phyloP scores from a whole-genome alignment of 176 grass and related monocot species.

The Chloris gayana region DNA sequence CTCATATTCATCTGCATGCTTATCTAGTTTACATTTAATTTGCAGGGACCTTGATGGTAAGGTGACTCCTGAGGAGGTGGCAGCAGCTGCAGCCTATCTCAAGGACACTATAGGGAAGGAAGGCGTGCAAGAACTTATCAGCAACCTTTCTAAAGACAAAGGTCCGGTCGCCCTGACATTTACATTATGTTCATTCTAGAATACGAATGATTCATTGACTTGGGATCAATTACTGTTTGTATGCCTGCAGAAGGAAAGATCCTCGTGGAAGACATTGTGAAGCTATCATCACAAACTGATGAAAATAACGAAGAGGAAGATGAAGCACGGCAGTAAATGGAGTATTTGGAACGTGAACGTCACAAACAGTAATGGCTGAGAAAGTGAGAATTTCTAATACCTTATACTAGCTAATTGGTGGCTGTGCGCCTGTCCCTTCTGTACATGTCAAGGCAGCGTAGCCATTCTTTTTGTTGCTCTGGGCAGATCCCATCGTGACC shows the following conservation, averaged over 20 bases:
- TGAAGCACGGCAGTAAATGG: conserved; percentile 42
- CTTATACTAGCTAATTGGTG: conserved; percentile 15
- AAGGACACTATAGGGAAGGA: conserved; percentile 82
- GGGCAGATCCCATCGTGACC: neutral
- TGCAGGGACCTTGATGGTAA: conserved; percentile 87
- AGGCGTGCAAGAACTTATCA: conserved; percentile 82
- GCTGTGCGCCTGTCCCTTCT: conserved; percentile 7
- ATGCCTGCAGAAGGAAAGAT: conserved; percentile 77
- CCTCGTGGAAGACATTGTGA: conserved; percentile 88
- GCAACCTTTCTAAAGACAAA: conserved; percentile 87
- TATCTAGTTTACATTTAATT: conserved; percentile 32
- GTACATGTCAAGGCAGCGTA: conserved; percentile 8
- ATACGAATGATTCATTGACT: neutral
- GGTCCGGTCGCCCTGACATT: conserved; percentile 36
- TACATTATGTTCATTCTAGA: neutral
- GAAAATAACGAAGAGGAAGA: conserved; percentile 54
- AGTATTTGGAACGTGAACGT: conserved; percentile 6
- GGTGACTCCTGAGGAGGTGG: conserved; percentile 86
- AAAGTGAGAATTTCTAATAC: conserved; percentile 12
- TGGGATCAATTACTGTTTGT: conserved; percentile 11
- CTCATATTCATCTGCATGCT: conserved; percentile 1
- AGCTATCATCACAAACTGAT: conserved; percentile 66
- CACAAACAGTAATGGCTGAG: conserved; percentile 1
- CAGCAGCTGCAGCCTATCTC: conserved; percentile 59
- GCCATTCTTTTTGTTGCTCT: conserved; percentile 34